These are phyloP conservation scores for Flaveria linearis DNA, from an alignment of 129 eudicot species.

Conservation along the genomic window DNA sequence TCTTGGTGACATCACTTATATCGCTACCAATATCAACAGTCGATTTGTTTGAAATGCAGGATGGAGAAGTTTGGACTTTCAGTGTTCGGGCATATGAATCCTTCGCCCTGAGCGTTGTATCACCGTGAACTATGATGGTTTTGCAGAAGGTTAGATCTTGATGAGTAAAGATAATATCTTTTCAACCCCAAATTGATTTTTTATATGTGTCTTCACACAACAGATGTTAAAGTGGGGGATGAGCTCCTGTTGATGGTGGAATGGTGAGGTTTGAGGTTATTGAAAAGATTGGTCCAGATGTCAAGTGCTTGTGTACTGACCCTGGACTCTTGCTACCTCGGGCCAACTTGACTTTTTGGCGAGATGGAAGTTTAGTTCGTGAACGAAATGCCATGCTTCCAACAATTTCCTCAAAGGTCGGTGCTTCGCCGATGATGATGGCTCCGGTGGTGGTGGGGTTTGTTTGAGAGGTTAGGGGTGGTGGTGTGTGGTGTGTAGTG, in stretches of 20 bases:
- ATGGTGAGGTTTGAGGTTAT: constrained; percentile 98
- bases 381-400: constrained; percentile 95
- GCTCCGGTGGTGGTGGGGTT: too few species aligned
- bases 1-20: constrained; percentile 12
- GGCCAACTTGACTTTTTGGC: constrained; percentile 92
- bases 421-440: too few species aligned
- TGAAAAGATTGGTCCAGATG: constrained; percentile 98
- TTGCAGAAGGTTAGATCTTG: constrained; percentile 72
- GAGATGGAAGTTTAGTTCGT: constrained; percentile 84
- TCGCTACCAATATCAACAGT: background rate
- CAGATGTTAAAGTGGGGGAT: constrained; percentile 94
- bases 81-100: constrained; percentile 79
- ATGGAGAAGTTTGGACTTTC: constrained; percentile 93
- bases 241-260: constrained; percentile 97
- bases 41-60: constrained; percentile 45
- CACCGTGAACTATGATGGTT: constrained; percentile 86
- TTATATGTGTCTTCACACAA: constrained; percentile 1
- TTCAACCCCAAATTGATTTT: background rate
- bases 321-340: constrained; percentile 93
- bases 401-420: constrained; percentile 88
- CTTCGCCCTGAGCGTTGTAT: constrained; percentile 74
- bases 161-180: background rate
- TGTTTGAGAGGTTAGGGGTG: too few species aligned
- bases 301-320: constrained; percentile 86
- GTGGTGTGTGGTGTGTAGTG: too few species aligned